phyloP scores from a whole-genome alignment of 768 basidiomycete genomes.

The Lanmaoa rubissima region DNA sequence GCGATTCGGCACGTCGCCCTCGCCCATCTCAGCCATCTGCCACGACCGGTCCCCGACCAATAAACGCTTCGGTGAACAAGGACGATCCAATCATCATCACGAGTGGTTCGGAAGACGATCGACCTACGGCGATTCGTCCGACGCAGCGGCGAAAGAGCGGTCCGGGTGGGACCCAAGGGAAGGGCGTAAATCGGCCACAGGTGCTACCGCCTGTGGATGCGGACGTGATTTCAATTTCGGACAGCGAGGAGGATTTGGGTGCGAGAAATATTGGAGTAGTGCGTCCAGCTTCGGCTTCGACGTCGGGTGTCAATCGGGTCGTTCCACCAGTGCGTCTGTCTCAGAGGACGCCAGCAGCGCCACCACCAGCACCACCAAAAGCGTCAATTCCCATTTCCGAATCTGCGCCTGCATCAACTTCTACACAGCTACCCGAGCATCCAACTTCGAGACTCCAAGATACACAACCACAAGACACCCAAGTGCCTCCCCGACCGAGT shows the following conservation, averaged over 20 bases:
- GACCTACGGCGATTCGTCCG: neutral
- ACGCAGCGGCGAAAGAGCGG: constrained; percentile 3
- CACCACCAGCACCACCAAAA: neutral
- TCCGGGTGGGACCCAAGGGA: neutral
- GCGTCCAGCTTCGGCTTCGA: neutral
- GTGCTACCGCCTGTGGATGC: constrained; percentile 7
- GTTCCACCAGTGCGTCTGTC: neutral
- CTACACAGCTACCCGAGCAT: neutral
- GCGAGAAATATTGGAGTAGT: neutral
- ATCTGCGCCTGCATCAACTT: neutral
- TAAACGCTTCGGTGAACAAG: neutral
- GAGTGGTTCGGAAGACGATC: constrained; percentile 24
- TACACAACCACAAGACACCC: neutral
- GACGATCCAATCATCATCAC: constrained; percentile 25
- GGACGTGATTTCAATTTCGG: constrained; percentile 31
- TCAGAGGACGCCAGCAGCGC: neutral
- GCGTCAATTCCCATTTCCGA: neutral
- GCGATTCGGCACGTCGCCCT: constrained; percentile 5
- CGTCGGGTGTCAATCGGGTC: neutral
- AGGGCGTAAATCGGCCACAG: neutral
- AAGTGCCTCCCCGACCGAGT: neutral
- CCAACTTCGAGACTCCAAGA: neutral
- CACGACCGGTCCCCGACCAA: neutral
- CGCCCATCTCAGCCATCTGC: constrained; percentile 5
- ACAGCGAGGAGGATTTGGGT: constrained; percentile 22